Evolutionary conservation across 2,329 filamentous ascomycete species (phyloP), one percentile per base, ranked within the genome.

Genomic region (Pestalotiopsis sp.): DNA sequence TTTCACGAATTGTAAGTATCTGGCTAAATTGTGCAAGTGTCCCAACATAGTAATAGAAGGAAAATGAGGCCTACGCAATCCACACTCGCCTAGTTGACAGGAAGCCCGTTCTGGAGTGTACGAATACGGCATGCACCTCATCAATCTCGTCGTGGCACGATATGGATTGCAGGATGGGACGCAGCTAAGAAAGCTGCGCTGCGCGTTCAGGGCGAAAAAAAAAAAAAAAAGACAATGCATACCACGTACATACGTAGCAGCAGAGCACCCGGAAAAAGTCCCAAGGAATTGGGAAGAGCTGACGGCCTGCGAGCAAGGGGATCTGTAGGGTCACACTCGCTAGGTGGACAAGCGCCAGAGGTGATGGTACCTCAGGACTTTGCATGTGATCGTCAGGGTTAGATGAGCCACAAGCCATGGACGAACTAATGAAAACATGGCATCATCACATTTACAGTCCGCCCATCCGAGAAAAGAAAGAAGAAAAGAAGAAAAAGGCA

Each of bases 371-470:
- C 36, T 39, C 38, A 23, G n/a, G 39, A 25, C n/a, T 62, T 64
- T 64, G 61, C 61, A 64, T 64, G 61, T 64, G 61, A 64, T 52
- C 39, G 61, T 64, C 61, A 64, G 61, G 41, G 41, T 49, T 64
- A 64, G 39, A 64, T 64, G 36, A 64, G 39, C 61, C 38, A 49
- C 27, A 62, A 62, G 57, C 57, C 27, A 27, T 59, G 57, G 57
- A 59, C 57, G 45, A 52, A 52, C 57, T 36, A 36, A 59, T 59
- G 57, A 31, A 27, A n/a, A 52, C 45, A 52, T 52, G 17, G 45
- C 45, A 52, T n/a, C 45, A 52, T 52, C 45, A 52, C 20, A 23
- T 52, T 36, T 20, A 52, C 45, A 52, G 45, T 20, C 45, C 45
- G 45, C 3, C 45, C 17, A 52, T 52, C 45, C 45, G 45, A 52